Evolutionary conservation across 192 early-diverging fungal species (phyloP).

Genomic region (Phycomyces blakesleeanus): DNA sequence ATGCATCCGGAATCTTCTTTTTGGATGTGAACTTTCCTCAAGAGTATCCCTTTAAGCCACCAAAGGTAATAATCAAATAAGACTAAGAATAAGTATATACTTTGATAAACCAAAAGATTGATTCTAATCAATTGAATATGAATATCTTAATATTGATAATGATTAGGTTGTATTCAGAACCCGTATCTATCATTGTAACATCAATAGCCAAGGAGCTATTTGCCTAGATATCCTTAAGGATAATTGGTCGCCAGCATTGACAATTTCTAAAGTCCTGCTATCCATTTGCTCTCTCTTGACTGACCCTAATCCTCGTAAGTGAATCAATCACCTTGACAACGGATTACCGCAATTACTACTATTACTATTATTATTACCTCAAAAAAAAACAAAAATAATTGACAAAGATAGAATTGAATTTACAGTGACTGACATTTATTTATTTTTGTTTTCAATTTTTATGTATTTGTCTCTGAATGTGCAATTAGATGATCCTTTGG

Average conservation of each 20-base stretch:
- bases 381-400: no score
- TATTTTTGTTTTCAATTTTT: background rate
- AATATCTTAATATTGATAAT: background rate
- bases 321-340: no score
- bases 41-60: constrained; percentile 95
- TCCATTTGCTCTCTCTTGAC: constrained; percentile 92
- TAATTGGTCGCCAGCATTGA: constrained; percentile 95
- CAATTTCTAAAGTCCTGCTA: constrained; percentile 93
- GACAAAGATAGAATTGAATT: background rate
- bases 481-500: constrained; percentile 80
- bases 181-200: constrained; percentile 96
- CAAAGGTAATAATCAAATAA: constrained; percentile 58
- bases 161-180: constrained; percentile 81
- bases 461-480: constrained; percentile 3
- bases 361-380: no score
- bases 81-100: background rate
- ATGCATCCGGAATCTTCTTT: constrained; percentile 89
- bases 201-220: constrained; percentile 86
- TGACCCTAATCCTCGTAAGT: constrained; percentile 88
- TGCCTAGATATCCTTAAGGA: constrained; percentile 96
- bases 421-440: background rate
- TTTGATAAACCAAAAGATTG: no score
- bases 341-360: no score
- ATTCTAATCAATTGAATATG: no score
- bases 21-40: constrained; percentile 89